Evolutionary conservation across 306 rosid genomes (phyloP).

Genomic region (Amphicarpaea edgeworthii): DNA sequence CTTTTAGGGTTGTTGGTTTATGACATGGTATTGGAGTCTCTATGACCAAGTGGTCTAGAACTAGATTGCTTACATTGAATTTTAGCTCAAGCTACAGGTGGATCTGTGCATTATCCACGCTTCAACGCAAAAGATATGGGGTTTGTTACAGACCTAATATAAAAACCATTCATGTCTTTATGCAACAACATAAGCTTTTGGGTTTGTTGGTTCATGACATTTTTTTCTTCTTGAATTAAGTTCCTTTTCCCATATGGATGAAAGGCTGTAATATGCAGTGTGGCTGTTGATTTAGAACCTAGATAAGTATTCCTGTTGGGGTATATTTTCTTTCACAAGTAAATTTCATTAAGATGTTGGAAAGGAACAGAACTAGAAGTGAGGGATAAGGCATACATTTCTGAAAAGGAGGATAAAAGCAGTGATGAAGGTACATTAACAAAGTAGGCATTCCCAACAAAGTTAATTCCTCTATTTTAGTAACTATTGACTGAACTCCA

Average conservation of each 20-base stretch:
- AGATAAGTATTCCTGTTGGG: background rate
- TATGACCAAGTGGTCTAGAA: background rate
- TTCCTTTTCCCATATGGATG: background rate
- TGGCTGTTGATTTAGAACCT: slow-evolving; percentile 16
- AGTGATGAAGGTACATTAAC: slow-evolving; percentile 19
- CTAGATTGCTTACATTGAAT: background rate
- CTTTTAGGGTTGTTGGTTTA: too few relatives aligned
- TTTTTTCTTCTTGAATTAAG: background rate
- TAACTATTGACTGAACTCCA: background rate
- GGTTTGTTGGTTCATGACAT: background rate
- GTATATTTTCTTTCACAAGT: background rate
- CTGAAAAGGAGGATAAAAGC: slow-evolving; percentile 26
- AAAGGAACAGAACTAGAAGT: background rate
- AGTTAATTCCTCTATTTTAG: slow-evolving; percentile 1
- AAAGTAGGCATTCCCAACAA: slow-evolving; percentile 25
- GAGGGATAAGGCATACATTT: slow-evolving; percentile 10
- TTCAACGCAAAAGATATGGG: background rate
- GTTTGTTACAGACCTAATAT: background rate
- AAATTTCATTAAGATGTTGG: background rate
- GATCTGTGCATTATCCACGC: background rate
- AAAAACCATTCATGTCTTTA: background rate
- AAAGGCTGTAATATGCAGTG: background rate
- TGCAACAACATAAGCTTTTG: background rate
- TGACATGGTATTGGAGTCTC: too few relatives aligned
- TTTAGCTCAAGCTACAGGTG: background rate